Conservation (phyloP, 257 asterid species). For the Nicotiana noctiflora region DNA sequence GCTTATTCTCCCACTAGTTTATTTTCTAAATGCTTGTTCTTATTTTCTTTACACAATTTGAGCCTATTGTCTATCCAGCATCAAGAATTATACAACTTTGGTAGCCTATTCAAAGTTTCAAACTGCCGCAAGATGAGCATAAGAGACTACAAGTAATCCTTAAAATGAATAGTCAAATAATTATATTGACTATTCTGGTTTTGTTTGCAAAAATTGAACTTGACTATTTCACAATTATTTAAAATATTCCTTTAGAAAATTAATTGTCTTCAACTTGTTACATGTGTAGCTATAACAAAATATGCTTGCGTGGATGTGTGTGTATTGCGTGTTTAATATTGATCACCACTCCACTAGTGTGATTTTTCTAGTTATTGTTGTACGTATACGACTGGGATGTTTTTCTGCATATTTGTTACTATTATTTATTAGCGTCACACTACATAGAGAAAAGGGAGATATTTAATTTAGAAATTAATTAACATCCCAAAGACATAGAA, state of each 20-base stretch:
- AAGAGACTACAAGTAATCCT: too few relatives aligned
- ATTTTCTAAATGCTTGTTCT: background rate
- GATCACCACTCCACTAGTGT: background rate
- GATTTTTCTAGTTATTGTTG: background rate
- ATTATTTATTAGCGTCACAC: too few relatives aligned
- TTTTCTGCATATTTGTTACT: background rate
- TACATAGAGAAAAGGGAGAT: too few relatives aligned
- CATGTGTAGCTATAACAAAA: background rate
- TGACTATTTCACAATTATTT: background rate
- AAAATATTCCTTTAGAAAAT: too few relatives aligned
- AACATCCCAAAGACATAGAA: too few relatives aligned
- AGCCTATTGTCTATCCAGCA: background rate
- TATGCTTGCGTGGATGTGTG: too few relatives aligned
- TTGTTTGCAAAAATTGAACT: background rate
- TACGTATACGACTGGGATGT: background rate
- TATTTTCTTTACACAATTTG: background rate
- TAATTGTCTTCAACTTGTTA: background rate
- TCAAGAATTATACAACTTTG: background rate
- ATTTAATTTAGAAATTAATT: too few relatives aligned
- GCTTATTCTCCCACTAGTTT: background rate
- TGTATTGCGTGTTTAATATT: background rate
- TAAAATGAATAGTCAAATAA: too few relatives aligned
- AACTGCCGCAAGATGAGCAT: too few relatives aligned
- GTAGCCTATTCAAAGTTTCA: constrained; percentile 32
- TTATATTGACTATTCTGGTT: background rate